Evolutionary conservation across 371 early-diverging fungal genomes (phyloP), one percentile per base, ranked within the genome.

Genomic region (Mortierella sp.): DNA sequence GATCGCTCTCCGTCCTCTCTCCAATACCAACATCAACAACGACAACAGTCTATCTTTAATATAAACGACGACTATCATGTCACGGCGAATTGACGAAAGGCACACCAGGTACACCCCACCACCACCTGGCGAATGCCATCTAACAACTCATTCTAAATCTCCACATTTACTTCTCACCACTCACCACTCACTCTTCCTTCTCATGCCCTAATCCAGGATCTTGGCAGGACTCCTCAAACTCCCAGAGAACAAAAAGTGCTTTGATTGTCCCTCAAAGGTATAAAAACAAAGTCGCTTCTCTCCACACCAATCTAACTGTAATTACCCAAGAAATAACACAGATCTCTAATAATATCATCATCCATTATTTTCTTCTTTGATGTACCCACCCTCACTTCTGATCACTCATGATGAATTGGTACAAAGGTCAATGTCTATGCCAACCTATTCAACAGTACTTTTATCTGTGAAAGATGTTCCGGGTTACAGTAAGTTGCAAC

Each of bases 241-340:
- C 30, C 88, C 89, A 24, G 89, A 86, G 67, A 90, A 90, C 84
- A 89, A 88, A 78, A 89, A 90, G 76, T 91, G 91, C 80, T 90
- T 91, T 66, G 90, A 91, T 77, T 90, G 90, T 58, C 87, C 89
- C 9, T 87, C 89, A 70, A 91, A 87, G 87, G 90, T 90, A 86
- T 0, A 8, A n/a, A 51, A 30, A 22, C n/a, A 18, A 8, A 28
- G 14, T 3, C 26, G 18, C 28, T 28, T 10, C 35, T 35, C 35
- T 35, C 35, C 35, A 35, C 35, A 35, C 6, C 35, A 32, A 5
- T 32, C 32, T 32, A 32, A 3, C 32, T 32, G 32, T 1, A 43
- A 3, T 16, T 35, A 59, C 59, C 12, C 3, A 35, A 59, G 47
- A 45, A 45, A 45, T 12, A 45, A 16, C 8, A 49, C 12, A 3